Percentiles rank a stretch among this genome's conserved stretches.
Evolutionary conservation across 257 asterid genomes (phyloP).

Genomic region (Primulina huaijiensis): DNA sequence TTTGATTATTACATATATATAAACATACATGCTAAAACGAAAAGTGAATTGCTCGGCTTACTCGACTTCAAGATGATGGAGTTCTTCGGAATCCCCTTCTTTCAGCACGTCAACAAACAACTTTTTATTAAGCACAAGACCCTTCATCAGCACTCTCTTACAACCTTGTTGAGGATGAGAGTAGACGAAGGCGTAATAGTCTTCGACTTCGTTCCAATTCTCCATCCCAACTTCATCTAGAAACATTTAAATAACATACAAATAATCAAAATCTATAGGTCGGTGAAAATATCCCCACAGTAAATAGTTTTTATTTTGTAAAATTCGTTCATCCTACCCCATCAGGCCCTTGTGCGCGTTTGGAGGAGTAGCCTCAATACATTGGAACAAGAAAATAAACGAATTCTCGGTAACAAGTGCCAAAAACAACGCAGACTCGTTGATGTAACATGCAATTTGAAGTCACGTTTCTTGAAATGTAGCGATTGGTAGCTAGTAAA

Average conservation of each 20-base stretch:
- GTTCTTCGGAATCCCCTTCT: slow-evolving; percentile 32
- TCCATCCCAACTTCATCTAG: slow-evolving; percentile 69
- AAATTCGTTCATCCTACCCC: no score
- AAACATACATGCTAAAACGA: not conserved
- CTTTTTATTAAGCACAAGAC: slow-evolving; percentile 35
- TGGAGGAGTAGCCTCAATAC: no score
- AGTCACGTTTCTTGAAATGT: not conserved
- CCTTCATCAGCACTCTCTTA: slow-evolving; percentile 34
- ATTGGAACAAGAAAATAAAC: no score
- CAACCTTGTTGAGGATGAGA: slow-evolving; percentile 34
- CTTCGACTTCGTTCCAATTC: slow-evolving; percentile 42
- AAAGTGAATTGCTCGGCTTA: slow-evolving; percentile 24
- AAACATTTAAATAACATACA: not conserved
- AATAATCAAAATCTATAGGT: not conserved
- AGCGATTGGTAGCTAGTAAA: not conserved
- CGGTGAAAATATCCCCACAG: not conserved
- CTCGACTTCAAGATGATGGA: slow-evolving; percentile 56
- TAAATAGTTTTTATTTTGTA: no score
- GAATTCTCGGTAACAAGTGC: not conserved
- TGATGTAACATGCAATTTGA: not conserved
- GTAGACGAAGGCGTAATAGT: slow-evolving; percentile 34
- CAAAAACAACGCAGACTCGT: not conserved
- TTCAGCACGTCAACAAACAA: slow-evolving; percentile 35
- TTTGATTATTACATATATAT: not conserved
- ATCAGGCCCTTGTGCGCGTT: no score